Percentiles rank a stretch among this genome's conserved stretches.
Evolutionary conservation across 176 grass and related monocot genomes (phyloP).

Genomic region (Aegilops speltoides): DNA sequence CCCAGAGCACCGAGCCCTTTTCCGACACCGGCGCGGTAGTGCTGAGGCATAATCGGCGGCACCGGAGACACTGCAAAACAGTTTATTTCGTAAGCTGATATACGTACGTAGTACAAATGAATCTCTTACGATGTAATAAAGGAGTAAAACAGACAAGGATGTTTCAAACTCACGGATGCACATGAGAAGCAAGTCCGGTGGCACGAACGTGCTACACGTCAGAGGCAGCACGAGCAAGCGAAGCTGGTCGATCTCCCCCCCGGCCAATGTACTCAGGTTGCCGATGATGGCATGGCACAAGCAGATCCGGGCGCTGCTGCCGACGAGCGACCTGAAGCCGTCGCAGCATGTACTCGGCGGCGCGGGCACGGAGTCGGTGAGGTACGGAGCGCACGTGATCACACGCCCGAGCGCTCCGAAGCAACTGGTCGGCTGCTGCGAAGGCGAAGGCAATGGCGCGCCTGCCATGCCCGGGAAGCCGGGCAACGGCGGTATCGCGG

Average conservation of each 20-base stretch:
- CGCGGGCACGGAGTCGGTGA: conserved; percentile 12
- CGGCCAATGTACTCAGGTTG: neutral
- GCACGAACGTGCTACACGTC: neutral
- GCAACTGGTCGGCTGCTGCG: neutral
- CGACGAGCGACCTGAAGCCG: conserved; percentile 18
- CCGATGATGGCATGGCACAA: conserved; percentile 42
- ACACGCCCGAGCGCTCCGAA: neutral
- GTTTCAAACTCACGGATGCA: neutral
- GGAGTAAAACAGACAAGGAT: neutral
- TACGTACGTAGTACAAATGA: no score
- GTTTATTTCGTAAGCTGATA: no score
- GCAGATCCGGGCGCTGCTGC: conserved; percentile 15
- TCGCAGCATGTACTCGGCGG: conserved; percentile 18
- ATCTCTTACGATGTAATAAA: no score
- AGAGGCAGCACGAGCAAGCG: conserved; percentile 7
- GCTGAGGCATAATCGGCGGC: no score
- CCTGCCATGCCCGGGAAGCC: no score
- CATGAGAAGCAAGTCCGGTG: neutral
- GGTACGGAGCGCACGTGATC: conserved; percentile 21
- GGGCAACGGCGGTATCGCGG: no score
- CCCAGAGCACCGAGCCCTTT: no score
- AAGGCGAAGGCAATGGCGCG: neutral
- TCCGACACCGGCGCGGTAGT: no score
- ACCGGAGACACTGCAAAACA: no score
- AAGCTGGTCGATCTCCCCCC: neutral